Conservation (phyloP, 2,329 filamentous ascomycete species). For the Talaromyces pinophilus region DNA sequence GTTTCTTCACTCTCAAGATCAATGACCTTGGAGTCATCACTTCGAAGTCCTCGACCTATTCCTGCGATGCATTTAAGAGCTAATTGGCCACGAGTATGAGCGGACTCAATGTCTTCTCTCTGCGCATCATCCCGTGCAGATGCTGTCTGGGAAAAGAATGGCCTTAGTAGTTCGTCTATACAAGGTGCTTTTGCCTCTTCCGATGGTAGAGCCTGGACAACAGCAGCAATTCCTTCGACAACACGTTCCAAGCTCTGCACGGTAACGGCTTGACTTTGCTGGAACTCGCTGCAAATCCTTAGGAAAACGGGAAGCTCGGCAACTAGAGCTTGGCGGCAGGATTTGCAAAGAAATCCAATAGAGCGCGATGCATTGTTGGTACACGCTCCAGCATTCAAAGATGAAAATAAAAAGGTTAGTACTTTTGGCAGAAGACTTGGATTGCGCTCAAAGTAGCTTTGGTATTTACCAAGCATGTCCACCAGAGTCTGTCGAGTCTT, state of each 20-base stretch:
- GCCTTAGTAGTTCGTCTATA: conserved; percentile 41
- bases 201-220: conserved; percentile 43
- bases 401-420: conserved; percentile 49
- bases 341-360: conserved; percentile 47
- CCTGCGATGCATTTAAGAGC: conserved; percentile 45
- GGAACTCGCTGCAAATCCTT: conserved; percentile 43
- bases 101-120: conserved; percentile 36
- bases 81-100: conserved; percentile 37
- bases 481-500: conserved; percentile 45
- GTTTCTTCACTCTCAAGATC: conserved; percentile 34
- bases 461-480: conserved; percentile 47
- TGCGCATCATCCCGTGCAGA: conserved; percentile 36
- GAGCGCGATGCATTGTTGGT: conserved; percentile 47
- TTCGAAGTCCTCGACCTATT: conserved; percentile 43
- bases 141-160: conserved; percentile 40
- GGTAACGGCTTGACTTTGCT: conserved; percentile 39
- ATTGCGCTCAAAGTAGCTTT: conserved; percentile 48
- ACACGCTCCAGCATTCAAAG: conserved; percentile 44
- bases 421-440: conserved; percentile 43
- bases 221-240: conserved; percentile 47
- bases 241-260: conserved; percentile 45
- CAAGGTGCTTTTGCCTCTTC: conserved; percentile 45
- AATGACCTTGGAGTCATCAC: conserved; percentile 40
- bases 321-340: conserved; percentile 44
- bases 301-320: conserved; percentile 47